Percentiles rank a stretch among this genome's conserved stretches.
Conservation (phyloP, 2,329 filamentous ascomycete genomes). For the Stachybotrys chartarum region DNA sequence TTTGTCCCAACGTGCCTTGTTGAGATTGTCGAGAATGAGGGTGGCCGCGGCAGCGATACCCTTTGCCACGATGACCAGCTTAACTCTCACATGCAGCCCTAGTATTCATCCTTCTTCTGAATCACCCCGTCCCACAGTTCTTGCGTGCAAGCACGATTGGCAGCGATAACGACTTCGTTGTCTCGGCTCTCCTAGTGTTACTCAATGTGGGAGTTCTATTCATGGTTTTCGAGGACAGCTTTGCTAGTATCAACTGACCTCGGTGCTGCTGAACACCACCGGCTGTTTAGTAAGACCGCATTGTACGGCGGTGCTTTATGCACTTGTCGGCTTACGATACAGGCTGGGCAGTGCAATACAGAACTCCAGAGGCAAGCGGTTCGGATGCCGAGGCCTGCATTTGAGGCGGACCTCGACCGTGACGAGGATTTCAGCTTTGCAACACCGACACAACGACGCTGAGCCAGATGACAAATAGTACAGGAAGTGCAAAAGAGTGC, state of each 20-base stretch:
- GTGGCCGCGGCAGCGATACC: too few relatives aligned
- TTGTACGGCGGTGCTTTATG: too few relatives aligned
- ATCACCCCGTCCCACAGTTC: too few relatives aligned
- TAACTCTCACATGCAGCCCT: too few relatives aligned
- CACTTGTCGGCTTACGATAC: too few relatives aligned
- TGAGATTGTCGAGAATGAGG: too few relatives aligned
- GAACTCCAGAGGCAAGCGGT: slow-evolving; percentile 29
- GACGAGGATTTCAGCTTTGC: slow-evolving; percentile 40
- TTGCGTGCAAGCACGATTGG: too few relatives aligned
- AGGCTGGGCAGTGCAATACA: not conserved
- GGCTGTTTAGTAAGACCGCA: not conserved
- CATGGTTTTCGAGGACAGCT: not conserved
- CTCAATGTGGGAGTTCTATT: not conserved
- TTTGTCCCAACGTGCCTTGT: too few relatives aligned
- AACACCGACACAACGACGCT: slow-evolving; percentile 41
- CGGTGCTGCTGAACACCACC: not conserved
- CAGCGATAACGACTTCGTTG: too few relatives aligned
- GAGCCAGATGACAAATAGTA: slow-evolving; percentile 51
- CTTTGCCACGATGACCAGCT: too few relatives aligned
- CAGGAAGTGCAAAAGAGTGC: slow-evolving; percentile 35
- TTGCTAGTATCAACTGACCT: not conserved
- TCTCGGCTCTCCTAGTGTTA: too few relatives aligned
- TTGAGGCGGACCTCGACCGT: slow-evolving; percentile 18
- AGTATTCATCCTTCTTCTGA: too few relatives aligned
- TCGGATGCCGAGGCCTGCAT: slow-evolving; percentile 48